These are phyloP conservation scores for Grosmannia clavigera DNA, from an alignment of 2,329 filamentous ascomycete genomes.

Conservation along the genomic window DNA sequence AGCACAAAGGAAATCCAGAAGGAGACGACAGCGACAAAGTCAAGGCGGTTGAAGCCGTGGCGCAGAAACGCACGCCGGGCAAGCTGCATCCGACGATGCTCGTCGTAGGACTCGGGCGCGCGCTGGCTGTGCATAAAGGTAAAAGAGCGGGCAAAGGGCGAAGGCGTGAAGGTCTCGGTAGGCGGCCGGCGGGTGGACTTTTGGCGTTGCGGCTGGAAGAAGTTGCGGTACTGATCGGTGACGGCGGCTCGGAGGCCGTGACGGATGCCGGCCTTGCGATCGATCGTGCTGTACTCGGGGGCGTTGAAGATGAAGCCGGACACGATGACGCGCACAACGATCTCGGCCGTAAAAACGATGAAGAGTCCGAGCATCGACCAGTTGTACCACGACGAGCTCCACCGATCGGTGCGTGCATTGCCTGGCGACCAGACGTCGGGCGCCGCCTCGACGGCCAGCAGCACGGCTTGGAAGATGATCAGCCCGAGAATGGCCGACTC, in stretches of 20 bases:
- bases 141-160: slow-evolving; percentile 63
- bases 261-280: slow-evolving; percentile 61
- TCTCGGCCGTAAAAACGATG: slow-evolving; percentile 77
- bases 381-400: slow-evolving; percentile 60
- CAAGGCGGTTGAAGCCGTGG: slow-evolving; percentile 89
- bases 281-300: slow-evolving; percentile 80
- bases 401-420: slow-evolving; percentile 46
- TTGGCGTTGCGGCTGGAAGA: slow-evolving; percentile 74
- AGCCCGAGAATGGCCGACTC: slow-evolving; percentile 79
- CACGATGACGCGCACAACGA: slow-evolving; percentile 73
- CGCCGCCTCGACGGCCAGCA: slow-evolving; percentile 77
- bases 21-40: slow-evolving; percentile 87
- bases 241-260: slow-evolving; percentile 63
- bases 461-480: slow-evolving; percentile 75
- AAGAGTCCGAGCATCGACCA: slow-evolving; percentile 76
- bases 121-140: slow-evolving; percentile 58
- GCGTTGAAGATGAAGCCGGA: slow-evolving; percentile 90
- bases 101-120: slow-evolving; percentile 50
- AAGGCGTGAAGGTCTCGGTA: slow-evolving; percentile 33
- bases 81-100: slow-evolving; percentile 74
- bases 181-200: slow-evolving; percentile 47
- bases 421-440: slow-evolving; percentile 54
- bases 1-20: slow-evolving; percentile 87
- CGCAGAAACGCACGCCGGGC: slow-evolving; percentile 85
- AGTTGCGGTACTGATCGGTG: slow-evolving; percentile 58